phyloP scores from a whole-genome alignment of 75 land plant genomes.

The Adiantum capillusveneris region DNA sequence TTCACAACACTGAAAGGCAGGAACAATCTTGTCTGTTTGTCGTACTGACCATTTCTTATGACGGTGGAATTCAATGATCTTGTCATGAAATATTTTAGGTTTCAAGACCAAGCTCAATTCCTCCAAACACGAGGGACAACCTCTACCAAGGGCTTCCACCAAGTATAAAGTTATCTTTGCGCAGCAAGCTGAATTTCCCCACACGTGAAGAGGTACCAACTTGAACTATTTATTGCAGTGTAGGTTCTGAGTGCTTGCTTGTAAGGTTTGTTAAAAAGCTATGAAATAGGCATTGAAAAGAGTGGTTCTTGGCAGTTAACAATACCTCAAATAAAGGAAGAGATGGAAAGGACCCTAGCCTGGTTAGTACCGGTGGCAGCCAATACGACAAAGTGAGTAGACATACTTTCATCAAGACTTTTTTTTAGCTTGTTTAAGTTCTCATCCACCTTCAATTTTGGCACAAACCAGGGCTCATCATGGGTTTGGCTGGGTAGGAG shows the following conservation, averaged over 20 bases:
- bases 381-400: slow-evolving; percentile 75
- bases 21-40: background rate
- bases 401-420: background rate
- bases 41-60: background rate
- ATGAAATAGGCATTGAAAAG: no score
- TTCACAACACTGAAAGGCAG: no score
- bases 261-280: no score
- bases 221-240: no score
- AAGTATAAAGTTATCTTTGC: slow-evolving; percentile 51
- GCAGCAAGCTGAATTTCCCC: slow-evolving; percentile 32
- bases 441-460: no score
- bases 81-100: slow-evolving; percentile 34
- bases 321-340: slow-evolving; percentile 56
- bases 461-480: slow-evolving; percentile 76
- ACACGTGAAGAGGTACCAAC: slow-evolving; percentile 45
- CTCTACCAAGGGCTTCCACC: slow-evolving; percentile 71
- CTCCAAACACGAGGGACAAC: slow-evolving; percentile 76
- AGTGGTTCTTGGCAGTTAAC: slow-evolving; percentile 38
- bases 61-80: background rate
- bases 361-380: slow-evolving; percentile 90
- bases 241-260: no score
- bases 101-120: slow-evolving; percentile 64
- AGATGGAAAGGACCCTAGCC: slow-evolving; percentile 72
- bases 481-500: slow-evolving; percentile 97
- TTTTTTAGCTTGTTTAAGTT: no score